Evolutionary conservation across 1,284 basidiomycete genomes (phyloP).

Genomic region (Ganoderma lucidum): DNA sequence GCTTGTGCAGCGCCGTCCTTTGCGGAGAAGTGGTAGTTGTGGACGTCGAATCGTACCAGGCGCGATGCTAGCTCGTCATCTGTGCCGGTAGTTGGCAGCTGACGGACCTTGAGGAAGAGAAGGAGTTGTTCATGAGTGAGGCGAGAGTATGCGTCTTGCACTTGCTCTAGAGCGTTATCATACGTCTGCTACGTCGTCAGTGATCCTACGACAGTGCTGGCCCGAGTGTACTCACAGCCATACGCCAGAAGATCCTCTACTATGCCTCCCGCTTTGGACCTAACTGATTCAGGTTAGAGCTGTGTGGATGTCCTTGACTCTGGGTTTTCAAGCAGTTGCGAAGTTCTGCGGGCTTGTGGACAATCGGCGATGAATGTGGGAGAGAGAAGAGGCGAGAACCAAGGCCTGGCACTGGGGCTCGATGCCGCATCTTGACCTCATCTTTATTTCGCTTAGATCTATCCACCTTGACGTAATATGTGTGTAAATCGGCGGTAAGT

Average conservation of each 20-base stretch:
- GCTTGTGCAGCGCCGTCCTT: conserved; percentile 33
- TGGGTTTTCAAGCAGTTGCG: not conserved
- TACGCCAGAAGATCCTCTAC: conserved; percentile 20
- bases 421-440: not conserved
- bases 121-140: conserved; percentile 71
- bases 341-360: not conserved
- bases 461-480: conserved; percentile 4
- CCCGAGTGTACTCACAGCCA: conserved; percentile 27
- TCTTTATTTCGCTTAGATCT: not conserved
- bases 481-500: not conserved
- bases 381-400: not conserved
- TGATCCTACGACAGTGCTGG: not conserved
- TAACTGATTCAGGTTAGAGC: not conserved
- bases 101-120: conserved; percentile 76
- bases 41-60: conserved; percentile 74
- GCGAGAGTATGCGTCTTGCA: conserved; percentile 72
- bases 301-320: not conserved
- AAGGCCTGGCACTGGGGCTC: conserved; percentile 6
- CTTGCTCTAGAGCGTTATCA: conserved; percentile 49
- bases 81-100: conserved; percentile 66
- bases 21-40: conserved; percentile 69
- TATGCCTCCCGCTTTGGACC: not conserved
- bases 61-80: conserved; percentile 69
- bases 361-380: not conserved
- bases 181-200: conserved; percentile 34